phyloP scores from a whole-genome alignment of 148 eudicot genomes.

The Heliosperma pusillum region DNA sequence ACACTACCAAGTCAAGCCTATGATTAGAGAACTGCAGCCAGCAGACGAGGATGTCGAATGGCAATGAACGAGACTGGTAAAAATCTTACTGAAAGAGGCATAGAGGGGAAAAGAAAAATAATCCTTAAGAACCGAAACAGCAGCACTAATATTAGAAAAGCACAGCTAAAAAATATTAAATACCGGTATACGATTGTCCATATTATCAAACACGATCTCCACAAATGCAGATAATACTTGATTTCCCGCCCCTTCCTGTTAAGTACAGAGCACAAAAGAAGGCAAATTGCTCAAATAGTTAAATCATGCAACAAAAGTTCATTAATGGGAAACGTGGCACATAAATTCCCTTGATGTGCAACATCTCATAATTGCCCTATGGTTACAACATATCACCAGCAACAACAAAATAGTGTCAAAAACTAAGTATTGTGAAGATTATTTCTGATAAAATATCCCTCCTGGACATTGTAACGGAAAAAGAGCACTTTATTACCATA shows the following conservation, averaged over 20 bases:
- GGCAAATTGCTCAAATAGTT: constrained; percentile 6
- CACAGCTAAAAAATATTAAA: neutral
- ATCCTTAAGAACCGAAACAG: neutral
- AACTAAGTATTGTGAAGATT: neutral
- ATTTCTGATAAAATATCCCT: neutral
- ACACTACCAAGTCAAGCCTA: neutral
- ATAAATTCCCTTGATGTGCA: neutral
- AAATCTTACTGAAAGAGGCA: neutral
- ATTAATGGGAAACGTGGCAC: neutral
- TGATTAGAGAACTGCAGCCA: neutral
- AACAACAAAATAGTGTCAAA: neutral
- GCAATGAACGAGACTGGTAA: constrained; percentile 1
- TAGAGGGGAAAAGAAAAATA: neutral
- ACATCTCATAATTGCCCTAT: neutral
- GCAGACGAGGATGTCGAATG: neutral
- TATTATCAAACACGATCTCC: constrained; percentile 95
- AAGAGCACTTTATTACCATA: neutral
- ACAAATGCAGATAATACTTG: constrained; percentile 94
- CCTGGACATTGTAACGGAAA: neutral
- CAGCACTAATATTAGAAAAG: neutral
- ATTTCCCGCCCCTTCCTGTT: constrained; percentile 95
- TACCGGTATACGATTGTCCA: constrained; percentile 96
- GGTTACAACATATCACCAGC: neutral
- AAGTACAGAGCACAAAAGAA: constrained; percentile 14
- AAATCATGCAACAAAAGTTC: neutral